A percentile compares a stretch with the other conserved stretches of the same genome.
Evolutionary conservation across 441 rosid species (phyloP).

Genomic region (Jatropha podagrica): DNA sequence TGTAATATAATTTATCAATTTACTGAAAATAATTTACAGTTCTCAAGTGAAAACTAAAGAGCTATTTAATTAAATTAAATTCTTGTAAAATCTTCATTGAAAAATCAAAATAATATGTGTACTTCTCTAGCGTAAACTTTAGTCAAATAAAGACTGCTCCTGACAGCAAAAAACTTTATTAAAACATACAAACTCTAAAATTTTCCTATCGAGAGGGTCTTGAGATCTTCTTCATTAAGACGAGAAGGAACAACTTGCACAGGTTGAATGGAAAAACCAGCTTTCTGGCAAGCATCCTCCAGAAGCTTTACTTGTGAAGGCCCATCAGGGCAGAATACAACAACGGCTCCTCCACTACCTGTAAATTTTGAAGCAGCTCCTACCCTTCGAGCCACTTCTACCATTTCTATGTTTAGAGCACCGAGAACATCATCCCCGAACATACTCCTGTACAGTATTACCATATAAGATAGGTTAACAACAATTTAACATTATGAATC

Average conservation of each 20-base stretch:
- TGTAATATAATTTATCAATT: too few species aligned
- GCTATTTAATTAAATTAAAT: too few species aligned
- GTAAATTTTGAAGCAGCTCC: slow-evolving; percentile 92
- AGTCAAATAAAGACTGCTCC: too few species aligned
- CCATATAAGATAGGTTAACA: background rate
- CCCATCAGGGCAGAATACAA: slow-evolving; percentile 76
- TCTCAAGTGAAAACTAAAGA: too few species aligned
- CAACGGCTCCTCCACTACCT: slow-evolving; percentile 95
- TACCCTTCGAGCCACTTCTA: slow-evolving; percentile 70
- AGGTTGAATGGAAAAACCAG: slow-evolving; percentile 60
- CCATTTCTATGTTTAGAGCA: slow-evolving; percentile 81
- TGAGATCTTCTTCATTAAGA: slow-evolving; percentile 45
- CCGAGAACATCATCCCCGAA: slow-evolving; percentile 84
- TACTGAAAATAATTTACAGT: too few species aligned
- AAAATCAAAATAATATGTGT: too few species aligned
- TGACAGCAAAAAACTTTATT: background rate
- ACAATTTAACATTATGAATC: background rate
- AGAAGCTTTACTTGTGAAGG: slow-evolving; percentile 58
- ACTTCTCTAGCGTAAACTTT: too few species aligned
- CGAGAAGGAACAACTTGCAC: slow-evolving; percentile 55
- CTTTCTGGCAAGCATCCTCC: slow-evolving; percentile 66
- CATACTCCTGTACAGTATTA: slow-evolving; percentile 48
- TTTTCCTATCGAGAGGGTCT: slow-evolving; percentile 26
- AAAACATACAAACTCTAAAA: background rate
- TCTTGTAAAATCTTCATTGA: too few species aligned